Evolutionary conservation across 371 early-diverging fungal species (phyloP).

Genomic region (Saksenaea vasiformis): DNA sequence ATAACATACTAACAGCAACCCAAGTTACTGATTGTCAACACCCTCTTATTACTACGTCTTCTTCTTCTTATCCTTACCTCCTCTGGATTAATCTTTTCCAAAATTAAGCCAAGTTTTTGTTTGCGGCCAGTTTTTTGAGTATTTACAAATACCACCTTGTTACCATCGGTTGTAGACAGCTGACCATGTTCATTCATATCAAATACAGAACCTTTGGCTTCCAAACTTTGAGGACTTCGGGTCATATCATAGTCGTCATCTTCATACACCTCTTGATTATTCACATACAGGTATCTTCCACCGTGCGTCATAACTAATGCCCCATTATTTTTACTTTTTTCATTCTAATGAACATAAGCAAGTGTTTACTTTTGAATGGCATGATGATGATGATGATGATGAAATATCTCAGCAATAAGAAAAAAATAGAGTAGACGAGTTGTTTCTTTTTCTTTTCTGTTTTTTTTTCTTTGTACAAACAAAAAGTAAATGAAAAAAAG

Average conservation of each 20-base stretch:
- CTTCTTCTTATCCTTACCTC: conserved; percentile 1
- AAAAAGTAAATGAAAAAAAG: not conserved
- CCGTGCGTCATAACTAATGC: conserved; percentile 21
- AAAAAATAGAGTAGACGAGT: not conserved
- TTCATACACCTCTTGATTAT: conserved; percentile 16
- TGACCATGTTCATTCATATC: conserved; percentile 8
- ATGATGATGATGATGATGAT: too few relatives aligned
- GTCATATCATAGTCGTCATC: conserved; percentile 18
- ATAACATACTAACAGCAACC: conserved; percentile 13
- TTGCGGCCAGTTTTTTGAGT: not conserved
- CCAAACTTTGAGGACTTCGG: conserved; percentile 13
- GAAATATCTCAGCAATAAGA: not conserved
- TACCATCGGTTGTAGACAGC: conserved; percentile 1
- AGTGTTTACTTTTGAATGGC: conserved; percentile 18
- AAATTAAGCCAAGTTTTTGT: conserved; percentile 3
- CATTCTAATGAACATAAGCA: not conserved
- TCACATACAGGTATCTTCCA: conserved; percentile 21
- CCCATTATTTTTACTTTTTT: not conserved
- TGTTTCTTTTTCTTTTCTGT: not conserved
- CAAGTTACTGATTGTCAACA: too few relatives aligned
- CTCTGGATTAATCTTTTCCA: conserved; percentile 11
- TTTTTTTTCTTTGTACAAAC: conserved; percentile 1
- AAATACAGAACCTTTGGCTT: conserved; percentile 14
- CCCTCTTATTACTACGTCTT: not conserved
- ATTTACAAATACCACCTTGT: not conserved